A percentile compares a stretch with the other conserved stretches of the same genome.
These are phyloP conservation scores for Zizania palustris DNA, from an alignment of 202 grass and related monocot genomes.

Conservation along the genomic window DNA sequence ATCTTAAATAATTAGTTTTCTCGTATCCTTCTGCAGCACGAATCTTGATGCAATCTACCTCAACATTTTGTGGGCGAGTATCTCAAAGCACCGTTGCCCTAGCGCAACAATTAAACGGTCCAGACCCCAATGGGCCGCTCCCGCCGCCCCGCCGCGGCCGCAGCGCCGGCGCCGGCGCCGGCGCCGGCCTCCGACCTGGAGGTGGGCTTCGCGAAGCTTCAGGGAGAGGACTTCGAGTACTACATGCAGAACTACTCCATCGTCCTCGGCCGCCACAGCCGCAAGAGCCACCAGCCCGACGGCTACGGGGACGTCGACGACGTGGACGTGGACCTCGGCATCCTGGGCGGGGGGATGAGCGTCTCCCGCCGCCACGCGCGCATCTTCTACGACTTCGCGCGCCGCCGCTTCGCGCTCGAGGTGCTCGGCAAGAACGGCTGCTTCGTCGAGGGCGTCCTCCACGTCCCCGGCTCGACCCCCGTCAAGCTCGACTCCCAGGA, in stretches of 20 bases:
- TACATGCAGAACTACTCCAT: constrained; percentile 99
- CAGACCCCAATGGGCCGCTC: constrained; percentile 49
- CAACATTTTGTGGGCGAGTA: no score
- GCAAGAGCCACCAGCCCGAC: constrained; percentile 37
- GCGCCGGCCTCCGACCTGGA: constrained; percentile 41
- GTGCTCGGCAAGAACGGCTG: constrained; percentile 92
- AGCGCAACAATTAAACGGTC: no score
- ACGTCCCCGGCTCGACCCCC: constrained; percentile 52
- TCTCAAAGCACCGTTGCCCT: no score
- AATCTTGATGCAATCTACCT: no score
- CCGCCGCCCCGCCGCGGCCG: constrained; percentile 29
- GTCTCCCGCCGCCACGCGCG: constrained; percentile 91
- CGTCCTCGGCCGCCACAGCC: constrained; percentile 67
- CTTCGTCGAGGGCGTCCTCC: constrained; percentile 76
- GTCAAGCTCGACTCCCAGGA: constrained; percentile 94
- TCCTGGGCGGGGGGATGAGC: constrained; percentile 81
- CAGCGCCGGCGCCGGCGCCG: no score
- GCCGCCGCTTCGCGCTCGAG: constrained; percentile 75
- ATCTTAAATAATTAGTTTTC: no score
- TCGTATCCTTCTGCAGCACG: no score
- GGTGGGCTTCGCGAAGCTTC: constrained; percentile 92
- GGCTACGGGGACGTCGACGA: not conserved
- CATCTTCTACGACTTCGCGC: constrained; percentile 83
- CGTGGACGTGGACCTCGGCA: constrained; percentile 77
- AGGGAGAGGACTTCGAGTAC: constrained; percentile 85